A percentile compares a stretch with the other conserved stretches of the same genome.
Conservation (phyloP, 1,284 basidiomycete species). For the Ganoderma sinense region DNA sequence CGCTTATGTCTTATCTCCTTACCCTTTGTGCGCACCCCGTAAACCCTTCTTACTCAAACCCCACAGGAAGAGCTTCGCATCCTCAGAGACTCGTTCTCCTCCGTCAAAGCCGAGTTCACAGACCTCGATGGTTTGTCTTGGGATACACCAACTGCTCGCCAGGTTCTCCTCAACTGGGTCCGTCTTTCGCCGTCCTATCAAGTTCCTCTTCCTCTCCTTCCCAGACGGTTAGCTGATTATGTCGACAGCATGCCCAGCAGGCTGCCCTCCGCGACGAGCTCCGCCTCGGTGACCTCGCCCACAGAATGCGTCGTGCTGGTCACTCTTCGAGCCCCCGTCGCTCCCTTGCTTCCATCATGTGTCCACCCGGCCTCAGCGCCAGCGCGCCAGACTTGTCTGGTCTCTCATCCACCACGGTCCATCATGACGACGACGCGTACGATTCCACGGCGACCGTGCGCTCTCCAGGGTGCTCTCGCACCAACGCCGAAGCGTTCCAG, state of each 20-base stretch:
- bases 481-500: neutral
- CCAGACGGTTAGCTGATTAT: too few species aligned
- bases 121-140: slow-evolving; percentile 31
- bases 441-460: neutral
- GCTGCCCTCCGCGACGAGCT: neutral
- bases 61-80: slow-evolving; percentile 19
- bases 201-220: too few species aligned
- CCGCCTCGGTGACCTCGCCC: neutral
- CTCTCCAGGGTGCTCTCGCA: neutral
- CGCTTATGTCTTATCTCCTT: neutral
- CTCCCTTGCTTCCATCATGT: neutral
- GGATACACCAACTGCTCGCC: slow-evolving; percentile 23
- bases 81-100: slow-evolving; percentile 18
- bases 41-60: neutral
- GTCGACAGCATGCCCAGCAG: neutral
- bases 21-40: neutral
- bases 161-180: slow-evolving; percentile 28
- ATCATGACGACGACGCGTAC: neutral
- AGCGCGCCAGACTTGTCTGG: neutral
- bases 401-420: neutral
- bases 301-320: neutral
- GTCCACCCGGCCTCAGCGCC: neutral
- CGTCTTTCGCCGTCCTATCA: neutral
- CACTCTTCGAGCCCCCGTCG: neutral
- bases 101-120: slow-evolving; percentile 28